phyloP scores from a whole-genome alignment of 2,329 filamentous ascomycete species.

The Colletotrichum truncatum region DNA sequence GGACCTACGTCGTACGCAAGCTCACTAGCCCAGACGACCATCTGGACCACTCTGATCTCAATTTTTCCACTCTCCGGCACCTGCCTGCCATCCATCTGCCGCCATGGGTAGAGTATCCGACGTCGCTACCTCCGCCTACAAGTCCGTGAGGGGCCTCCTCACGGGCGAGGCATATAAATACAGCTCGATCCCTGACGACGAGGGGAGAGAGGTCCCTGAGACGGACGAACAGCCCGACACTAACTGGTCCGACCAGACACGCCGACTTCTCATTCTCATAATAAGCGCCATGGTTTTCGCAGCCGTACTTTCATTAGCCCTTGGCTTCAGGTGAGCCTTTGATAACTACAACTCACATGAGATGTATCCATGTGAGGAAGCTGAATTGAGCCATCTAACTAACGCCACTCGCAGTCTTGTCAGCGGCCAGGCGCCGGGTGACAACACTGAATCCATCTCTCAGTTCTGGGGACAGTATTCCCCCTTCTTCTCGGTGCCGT shows the following conservation, averaged over 20 bases:
- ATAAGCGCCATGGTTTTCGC: slow-evolving; percentile 32
- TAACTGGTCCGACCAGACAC: slow-evolving; percentile 30
- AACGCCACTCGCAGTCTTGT: slow-evolving; percentile 21
- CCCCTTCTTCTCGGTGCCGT: slow-evolving; percentile 81
- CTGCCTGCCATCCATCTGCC: not conserved
- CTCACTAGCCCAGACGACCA: slow-evolving; percentile 11
- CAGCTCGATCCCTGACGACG: slow-evolving; percentile 36
- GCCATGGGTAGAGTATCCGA: slow-evolving; percentile 26
- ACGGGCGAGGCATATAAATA: slow-evolving; percentile 38
- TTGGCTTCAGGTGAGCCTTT: slow-evolving; percentile 24
- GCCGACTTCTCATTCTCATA: slow-evolving; percentile 32
- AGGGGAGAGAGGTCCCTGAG: slow-evolving; percentile 20
- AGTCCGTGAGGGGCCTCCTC: slow-evolving; percentile 32
- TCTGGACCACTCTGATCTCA: not conserved
- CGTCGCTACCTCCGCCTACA: slow-evolving; percentile 13
- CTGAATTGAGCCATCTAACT: not conserved
- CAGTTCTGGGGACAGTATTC: slow-evolving; percentile 89
- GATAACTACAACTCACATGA: not conserved
- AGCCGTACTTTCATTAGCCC: not conserved
- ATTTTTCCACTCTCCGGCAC: not conserved
- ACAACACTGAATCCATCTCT: slow-evolving; percentile 50
- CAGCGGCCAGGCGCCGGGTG: slow-evolving; percentile 23
- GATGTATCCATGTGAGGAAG: not conserved
- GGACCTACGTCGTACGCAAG: slow-evolving; percentile 4
- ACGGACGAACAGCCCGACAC: slow-evolving; percentile 9